phyloP scores from a whole-genome alignment of 1,284 basidiomycete genomes.

The Malassezia restricta region DNA sequence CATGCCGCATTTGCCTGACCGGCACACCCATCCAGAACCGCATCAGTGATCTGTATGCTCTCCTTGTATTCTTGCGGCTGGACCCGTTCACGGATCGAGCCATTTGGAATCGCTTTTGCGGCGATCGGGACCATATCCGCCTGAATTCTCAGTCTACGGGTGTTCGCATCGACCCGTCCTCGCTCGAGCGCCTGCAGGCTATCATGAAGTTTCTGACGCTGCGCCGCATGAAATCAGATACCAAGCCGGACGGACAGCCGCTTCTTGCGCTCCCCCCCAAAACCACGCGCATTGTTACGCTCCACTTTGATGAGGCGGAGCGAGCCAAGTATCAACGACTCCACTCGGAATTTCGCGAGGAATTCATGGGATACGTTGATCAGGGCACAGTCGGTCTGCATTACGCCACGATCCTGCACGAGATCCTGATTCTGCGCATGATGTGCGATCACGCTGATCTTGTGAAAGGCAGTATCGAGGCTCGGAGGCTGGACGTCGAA shows the following conservation, averaged over 20 bases:
- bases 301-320: slow-evolving; percentile 73
- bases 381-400: slow-evolving; percentile 85
- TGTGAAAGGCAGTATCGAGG: slow-evolving; percentile 53
- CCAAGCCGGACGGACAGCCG: slow-evolving; percentile 63
- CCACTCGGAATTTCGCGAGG: slow-evolving; percentile 74
- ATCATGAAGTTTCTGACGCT: slow-evolving; percentile 95
- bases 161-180: slow-evolving; percentile 59
- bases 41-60: slow-evolving; percentile 88
- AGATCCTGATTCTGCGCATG: slow-evolving; percentile 62
- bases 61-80: slow-evolving; percentile 88
- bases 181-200: slow-evolving; percentile 81
- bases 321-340: slow-evolving; percentile 74
- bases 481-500: slow-evolving; percentile 21
- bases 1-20: slow-evolving; percentile 81
- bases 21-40: slow-evolving; percentile 99
- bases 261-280: slow-evolving; percentile 75
- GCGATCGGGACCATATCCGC: slow-evolving; percentile 63
- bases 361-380: slow-evolving; percentile 73
- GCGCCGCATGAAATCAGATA: slow-evolving; percentile 86
- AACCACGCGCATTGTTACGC: slow-evolving; percentile 67
- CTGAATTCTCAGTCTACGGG: slow-evolving; percentile 11
- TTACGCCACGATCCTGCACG: slow-evolving; percentile 92
- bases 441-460: slow-evolving; percentile 94
- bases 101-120: slow-evolving; percentile 83
- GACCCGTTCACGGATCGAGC: slow-evolving; percentile 85